These are phyloP conservation scores for Cryptosporidium andersoni DNA, from an alignment of 169 alveolate genomes.

Conservation along the genomic window DNA sequence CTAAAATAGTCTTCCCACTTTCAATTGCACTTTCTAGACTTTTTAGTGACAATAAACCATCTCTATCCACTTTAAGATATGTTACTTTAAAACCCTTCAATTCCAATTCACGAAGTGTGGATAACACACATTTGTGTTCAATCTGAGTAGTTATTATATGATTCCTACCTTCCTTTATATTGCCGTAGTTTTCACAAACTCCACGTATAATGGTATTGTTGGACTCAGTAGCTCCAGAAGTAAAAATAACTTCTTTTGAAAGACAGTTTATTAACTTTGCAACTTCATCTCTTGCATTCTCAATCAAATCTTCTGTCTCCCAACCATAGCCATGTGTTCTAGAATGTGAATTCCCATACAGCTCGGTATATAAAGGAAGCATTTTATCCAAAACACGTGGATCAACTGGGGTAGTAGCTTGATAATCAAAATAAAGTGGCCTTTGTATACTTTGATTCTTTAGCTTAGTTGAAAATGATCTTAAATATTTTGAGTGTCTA, in stretches of 20 bases:
- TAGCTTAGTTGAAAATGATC: too few species aligned
- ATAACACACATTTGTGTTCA: constrained; percentile 97
- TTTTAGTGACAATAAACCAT: constrained; percentile 89
- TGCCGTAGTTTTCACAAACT: constrained; percentile 78
- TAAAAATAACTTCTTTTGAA: constrained; percentile 92
- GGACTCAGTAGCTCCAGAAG: constrained; percentile 99
- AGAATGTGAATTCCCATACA: constrained; percentile 97
- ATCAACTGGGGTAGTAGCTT: constrained; percentile 97
- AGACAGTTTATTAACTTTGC: constrained; percentile 88
- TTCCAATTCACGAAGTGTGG: constrained; percentile 88
- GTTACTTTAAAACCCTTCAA: constrained; percentile 92
- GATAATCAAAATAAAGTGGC: constrained; percentile 91
- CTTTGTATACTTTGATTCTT: neutral
- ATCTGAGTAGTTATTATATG: constrained; percentile 96
- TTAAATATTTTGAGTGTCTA: too few species aligned
- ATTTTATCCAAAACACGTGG: constrained; percentile 97
- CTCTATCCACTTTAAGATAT: constrained; percentile 89
- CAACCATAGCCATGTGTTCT: constrained; percentile 96
- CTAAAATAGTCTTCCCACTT: constrained; percentile 92
- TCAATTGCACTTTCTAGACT: constrained; percentile 88
- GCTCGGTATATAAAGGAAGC: constrained; percentile 94
- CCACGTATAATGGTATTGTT: constrained; percentile 96
- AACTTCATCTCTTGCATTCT: constrained; percentile 88
- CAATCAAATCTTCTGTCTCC: constrained; percentile 95
- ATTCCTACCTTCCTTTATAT: constrained; percentile 82